Evolutionary conservation across 2,329 filamentous ascomycete species (phyloP).

Genomic region (Aureobasidium sp.): DNA sequence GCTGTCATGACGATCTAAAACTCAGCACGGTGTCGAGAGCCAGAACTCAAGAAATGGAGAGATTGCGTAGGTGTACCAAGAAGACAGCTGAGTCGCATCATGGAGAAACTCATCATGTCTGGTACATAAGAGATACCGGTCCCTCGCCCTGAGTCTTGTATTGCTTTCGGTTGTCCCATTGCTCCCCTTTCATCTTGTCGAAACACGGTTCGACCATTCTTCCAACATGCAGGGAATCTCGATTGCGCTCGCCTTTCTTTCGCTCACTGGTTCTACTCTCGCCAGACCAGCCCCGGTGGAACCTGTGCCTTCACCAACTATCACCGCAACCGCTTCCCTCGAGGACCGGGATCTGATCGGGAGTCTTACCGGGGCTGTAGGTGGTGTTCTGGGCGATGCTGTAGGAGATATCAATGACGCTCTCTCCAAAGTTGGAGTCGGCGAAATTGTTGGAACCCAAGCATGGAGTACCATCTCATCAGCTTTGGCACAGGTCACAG

Average conservation of each 20-base stretch:
- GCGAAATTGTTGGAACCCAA: not conserved
- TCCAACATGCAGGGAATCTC: not conserved
- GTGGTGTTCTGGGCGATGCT: not conserved
- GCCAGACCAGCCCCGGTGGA: slow-evolving; percentile 12
- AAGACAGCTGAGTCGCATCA: not conserved
- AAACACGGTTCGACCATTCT: not conserved
- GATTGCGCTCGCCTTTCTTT: not conserved
- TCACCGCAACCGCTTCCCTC: not conserved
- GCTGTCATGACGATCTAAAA: not conserved
- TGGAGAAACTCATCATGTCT: not conserved
- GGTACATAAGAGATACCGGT: not conserved
- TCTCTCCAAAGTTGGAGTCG: slow-evolving; percentile 4
- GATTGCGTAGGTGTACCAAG: not conserved
- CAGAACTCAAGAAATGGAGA: not conserved
- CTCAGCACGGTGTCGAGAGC: not conserved
- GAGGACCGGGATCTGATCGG: slow-evolving; percentile 14
- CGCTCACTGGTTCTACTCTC: not conserved
- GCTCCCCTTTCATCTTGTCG: not conserved
- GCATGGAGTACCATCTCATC: slow-evolving; percentile 10
- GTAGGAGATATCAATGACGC: slow-evolving; percentile 8
- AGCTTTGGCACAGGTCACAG: slow-evolving; percentile 17
- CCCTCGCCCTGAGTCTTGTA: not conserved
- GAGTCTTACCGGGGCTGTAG: slow-evolving; percentile 2
- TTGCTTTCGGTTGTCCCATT: not conserved
- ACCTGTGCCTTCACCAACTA: not conserved